Conservation (phyloP, 2,329 filamentous ascomycete genomes). For the Dothideomycetidae sp. region DNA sequence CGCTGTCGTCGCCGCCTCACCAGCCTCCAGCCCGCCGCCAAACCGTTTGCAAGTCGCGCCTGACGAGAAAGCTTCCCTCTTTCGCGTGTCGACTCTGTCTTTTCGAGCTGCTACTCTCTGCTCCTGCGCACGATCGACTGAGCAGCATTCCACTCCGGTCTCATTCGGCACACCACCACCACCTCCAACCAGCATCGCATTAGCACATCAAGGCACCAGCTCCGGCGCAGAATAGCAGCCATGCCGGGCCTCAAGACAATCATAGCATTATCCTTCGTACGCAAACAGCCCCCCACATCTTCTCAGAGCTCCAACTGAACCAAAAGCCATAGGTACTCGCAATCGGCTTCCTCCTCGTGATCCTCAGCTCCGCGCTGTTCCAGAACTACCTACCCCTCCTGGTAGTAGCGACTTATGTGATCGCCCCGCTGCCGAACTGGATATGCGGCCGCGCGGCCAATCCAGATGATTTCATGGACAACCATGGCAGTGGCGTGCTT, state of each 20-base stretch:
- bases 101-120: neutral
- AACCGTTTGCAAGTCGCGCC: conserved; percentile 6
- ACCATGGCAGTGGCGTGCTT: conserved; percentile 65
- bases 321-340: conserved; percentile 56
- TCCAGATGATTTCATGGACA: conserved; percentile 90
- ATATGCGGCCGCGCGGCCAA: conserved; percentile 78
- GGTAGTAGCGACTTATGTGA: conserved; percentile 86
- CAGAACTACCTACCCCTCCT: conserved; percentile 88
- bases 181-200: conserved; percentile 5
- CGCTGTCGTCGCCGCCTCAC: conserved; percentile 1
- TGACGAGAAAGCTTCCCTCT: too few relatives aligned
- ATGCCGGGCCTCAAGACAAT: conserved; percentile 96
- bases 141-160: neutral
- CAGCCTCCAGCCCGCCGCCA: conserved; percentile 7
- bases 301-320: conserved; percentile 6
- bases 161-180: neutral
- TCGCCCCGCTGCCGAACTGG: conserved; percentile 94
- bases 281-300: conserved; percentile 19
- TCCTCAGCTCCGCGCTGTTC: conserved; percentile 91
- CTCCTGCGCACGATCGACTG: neutral
- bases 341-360: conserved; percentile 96
- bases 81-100: too few relatives aligned
- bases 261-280: conserved; percentile 92
- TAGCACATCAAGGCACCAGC: too few relatives aligned
- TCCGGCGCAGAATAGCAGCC: conserved; percentile 17